Evolutionary conservation across 352 stramenopile genomes (phyloP).

Genomic region (Globisporangium echinulatum): DNA sequence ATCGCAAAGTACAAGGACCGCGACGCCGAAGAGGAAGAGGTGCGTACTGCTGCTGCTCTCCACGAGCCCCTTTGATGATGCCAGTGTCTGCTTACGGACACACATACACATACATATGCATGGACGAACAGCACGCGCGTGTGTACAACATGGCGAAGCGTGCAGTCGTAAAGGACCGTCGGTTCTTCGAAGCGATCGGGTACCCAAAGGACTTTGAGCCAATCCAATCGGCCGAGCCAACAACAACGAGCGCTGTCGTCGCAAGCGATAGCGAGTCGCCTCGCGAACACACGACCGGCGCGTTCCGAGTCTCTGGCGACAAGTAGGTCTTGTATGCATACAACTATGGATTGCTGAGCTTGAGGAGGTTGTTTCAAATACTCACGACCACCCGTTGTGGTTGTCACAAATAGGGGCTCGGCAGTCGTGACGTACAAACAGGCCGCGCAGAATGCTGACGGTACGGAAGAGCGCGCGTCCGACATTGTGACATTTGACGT

Average conservation of each 20-base stretch:
- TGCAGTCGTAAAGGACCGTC: slow-evolving; percentile 64
- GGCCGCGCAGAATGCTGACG: slow-evolving; percentile 8
- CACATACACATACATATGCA: not conserved
- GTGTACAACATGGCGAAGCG: slow-evolving; percentile 77
- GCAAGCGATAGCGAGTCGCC: not conserved
- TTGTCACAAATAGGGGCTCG: slow-evolving; percentile 17
- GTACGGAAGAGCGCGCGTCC: slow-evolving; percentile 16
- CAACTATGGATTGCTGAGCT: not conserved
- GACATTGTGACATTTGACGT: slow-evolving; percentile 49
- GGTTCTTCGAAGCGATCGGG: slow-evolving; percentile 61
- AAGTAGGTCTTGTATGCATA: slow-evolving; percentile 22
- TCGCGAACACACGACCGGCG: slow-evolving; percentile 5
- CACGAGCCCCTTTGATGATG: not conserved
- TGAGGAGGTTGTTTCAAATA: not conserved
- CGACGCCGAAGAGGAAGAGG: slow-evolving; percentile 47
- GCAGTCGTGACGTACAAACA: slow-evolving; percentile 50
- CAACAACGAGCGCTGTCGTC: not conserved
- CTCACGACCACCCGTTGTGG: not conserved
- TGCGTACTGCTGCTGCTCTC: not conserved
- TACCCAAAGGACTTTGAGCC: slow-evolving; percentile 70
- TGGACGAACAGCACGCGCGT: slow-evolving; percentile 29
- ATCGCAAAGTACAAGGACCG: slow-evolving; percentile 61
- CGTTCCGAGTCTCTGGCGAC: slow-evolving; percentile 51
- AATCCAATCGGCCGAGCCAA: slow-evolving; percentile 4
- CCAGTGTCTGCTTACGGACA: not conserved